Percentiles rank a stretch among this genome's conserved stretches.
These are phyloP conservation scores for Solanum etuberosum DNA, from an alignment of 257 asterid genomes.

Conservation along the genomic window DNA sequence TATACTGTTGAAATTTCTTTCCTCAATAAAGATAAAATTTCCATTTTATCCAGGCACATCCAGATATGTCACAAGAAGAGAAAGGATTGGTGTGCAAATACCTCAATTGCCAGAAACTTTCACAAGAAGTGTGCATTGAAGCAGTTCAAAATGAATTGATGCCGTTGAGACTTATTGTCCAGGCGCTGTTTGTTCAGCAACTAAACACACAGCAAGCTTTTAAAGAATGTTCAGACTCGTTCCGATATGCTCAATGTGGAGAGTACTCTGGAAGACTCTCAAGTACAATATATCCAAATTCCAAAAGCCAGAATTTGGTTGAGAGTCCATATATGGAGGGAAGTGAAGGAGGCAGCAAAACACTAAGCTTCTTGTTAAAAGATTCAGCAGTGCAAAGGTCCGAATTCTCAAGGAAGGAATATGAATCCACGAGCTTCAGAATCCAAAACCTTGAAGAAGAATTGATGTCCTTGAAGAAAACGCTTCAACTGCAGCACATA, in stretches of 20 bases:
- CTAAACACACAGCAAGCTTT: slow-evolving; percentile 60
- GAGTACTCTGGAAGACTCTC: slow-evolving; percentile 38
- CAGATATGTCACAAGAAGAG: slow-evolving; percentile 46
- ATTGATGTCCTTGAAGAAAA: slow-evolving; percentile 40
- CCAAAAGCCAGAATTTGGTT: slow-evolving; percentile 29
- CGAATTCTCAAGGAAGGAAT: slow-evolving; percentile 31
- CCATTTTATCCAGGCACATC: slow-evolving; percentile 30
- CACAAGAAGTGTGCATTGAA: slow-evolving; percentile 49
- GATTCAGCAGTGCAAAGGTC: slow-evolving; percentile 19
- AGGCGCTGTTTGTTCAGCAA: slow-evolving; percentile 72
- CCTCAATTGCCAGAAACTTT: slow-evolving; percentile 63
- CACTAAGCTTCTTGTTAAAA: slow-evolving; percentile 28
- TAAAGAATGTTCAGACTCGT: slow-evolving; percentile 51
- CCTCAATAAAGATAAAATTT: not conserved
- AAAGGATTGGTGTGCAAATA: slow-evolving; percentile 47
- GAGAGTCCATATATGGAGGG: slow-evolving; percentile 32
- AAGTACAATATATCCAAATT: slow-evolving; percentile 37
- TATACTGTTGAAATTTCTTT: not conserved
- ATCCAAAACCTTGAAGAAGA: slow-evolving; percentile 58
- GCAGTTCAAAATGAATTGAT: slow-evolving; percentile 63
- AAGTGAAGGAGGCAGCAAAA: slow-evolving; percentile 24
- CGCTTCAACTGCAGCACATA: slow-evolving; percentile 25
- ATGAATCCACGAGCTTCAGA: slow-evolving; percentile 62
- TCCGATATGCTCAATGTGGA: slow-evolving; percentile 31
- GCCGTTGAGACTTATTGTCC: slow-evolving; percentile 67